A percentile compares a stretch with the other conserved stretches of the same genome.
Evolutionary conservation across 768 basidiomycete species (phyloP).

Genomic region (Floccularia luteovirens): DNA sequence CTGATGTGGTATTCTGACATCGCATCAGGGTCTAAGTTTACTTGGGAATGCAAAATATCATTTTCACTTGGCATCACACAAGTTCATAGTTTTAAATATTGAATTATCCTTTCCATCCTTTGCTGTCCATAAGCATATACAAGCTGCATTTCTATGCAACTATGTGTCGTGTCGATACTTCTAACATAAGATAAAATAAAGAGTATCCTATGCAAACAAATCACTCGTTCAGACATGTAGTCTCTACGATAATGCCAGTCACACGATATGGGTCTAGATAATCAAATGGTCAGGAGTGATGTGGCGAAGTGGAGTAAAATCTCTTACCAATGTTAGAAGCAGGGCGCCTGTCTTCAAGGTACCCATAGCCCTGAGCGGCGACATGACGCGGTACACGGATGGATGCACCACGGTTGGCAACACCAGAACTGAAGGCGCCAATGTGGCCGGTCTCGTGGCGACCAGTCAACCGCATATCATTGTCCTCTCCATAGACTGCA

Average conservation of each 20-base stretch:
- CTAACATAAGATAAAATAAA: too few relatives aligned
- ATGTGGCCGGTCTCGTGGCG: slow-evolving; percentile 98
- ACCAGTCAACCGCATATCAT: slow-evolving; percentile 92
- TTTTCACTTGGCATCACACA: too few relatives aligned
- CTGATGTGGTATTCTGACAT: slow-evolving; percentile 43
- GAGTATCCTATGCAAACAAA: slow-evolving; percentile 8
- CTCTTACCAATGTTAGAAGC: slow-evolving; percentile 99
- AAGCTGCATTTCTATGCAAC: too few relatives aligned
- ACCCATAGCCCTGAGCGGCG: slow-evolving; percentile 87
- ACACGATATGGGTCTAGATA: slow-evolving; percentile 88
- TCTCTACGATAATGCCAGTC: slow-evolving; percentile 83
- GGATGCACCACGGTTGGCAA: slow-evolving; percentile 96
- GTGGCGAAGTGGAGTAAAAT: too few relatives aligned
- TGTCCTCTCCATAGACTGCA: slow-evolving; percentile 96
- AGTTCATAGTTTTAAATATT: too few relatives aligned
- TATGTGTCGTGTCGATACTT: too few relatives aligned
- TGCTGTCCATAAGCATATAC: too few relatives aligned
- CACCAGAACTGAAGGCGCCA: slow-evolving; percentile 83
- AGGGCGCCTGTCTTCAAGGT: slow-evolving; percentile 94
- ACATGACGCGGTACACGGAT: slow-evolving; percentile 96
- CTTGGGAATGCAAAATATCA: neutral
- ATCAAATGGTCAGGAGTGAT: slow-evolving; percentile 3
- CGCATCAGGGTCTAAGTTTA: neutral
- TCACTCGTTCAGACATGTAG: slow-evolving; percentile 66
- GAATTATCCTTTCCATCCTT: too few relatives aligned